Base-by-base conservation (phyloP, 1,139 yeast species). In the Taphrina deformans region DNA sequence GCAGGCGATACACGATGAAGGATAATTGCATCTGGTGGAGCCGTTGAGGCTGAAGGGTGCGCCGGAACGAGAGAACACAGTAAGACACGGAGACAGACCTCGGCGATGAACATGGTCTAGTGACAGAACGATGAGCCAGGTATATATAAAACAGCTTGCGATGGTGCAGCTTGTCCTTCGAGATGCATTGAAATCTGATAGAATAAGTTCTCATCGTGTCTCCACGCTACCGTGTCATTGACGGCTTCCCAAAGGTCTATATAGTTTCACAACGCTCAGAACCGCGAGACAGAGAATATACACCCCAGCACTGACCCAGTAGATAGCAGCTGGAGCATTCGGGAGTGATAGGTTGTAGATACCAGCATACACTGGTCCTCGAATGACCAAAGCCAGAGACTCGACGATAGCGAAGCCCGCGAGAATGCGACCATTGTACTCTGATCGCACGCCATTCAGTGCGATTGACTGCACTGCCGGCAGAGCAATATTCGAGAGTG, bases 321-420 rank as follows among this genome's bases (percentile, higher is more conserved):
- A 65, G 18, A 65, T 61, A 14, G 64, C 45, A 38, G 35, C 31
- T 6, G 67, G 62, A 2, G 65, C 63, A 5, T 52, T 26, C 18
- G 56, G 46, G 26, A 65, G 27, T 4, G 67, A 41, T 26, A 45
- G 29, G 27, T 55, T 60, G 45, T 65, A 65, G 23, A 65, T 52
- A 21, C 52, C 63, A 6, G 67, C 67, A 41, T 35, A 65, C 26
- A 65, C 50, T 2, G 67, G 67, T 16, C 67, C 67, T n/a, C 67
- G 60, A 12, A 52, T 52, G 18, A 65, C 62, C 14, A 65, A 33
- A 3, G 67, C 65, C 10, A 60, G 62, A 23, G 67, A 52, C 46
- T 65, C 67, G 40, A 65, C 60, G n/a, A 65, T 55, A 18, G 67
- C 67, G 46, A 65, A 65, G 9, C 65, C 67, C n/a, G 67, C 65